Percentiles rank a stretch among this genome's conserved stretches.
These are phyloP conservation scores for Phytophthora rubi DNA, from an alignment of 352 stramenopile species.

Conservation along the genomic window DNA sequence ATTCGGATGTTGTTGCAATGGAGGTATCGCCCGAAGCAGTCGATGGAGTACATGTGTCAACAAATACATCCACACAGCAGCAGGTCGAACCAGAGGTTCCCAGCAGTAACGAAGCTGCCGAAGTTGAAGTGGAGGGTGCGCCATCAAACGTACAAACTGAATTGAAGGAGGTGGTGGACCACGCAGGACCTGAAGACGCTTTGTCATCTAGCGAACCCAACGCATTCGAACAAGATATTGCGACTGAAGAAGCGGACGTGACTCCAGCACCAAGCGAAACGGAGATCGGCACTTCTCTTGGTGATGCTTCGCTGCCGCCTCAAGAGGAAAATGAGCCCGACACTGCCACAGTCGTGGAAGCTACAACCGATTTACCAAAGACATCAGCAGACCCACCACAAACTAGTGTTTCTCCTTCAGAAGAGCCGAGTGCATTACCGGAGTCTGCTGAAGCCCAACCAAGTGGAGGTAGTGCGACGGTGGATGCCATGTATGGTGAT, in stretches of 20 bases:
- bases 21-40: background rate
- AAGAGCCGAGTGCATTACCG: conserved; percentile 1
- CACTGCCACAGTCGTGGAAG: background rate
- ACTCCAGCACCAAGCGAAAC: background rate
- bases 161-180: background rate
- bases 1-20: background rate
- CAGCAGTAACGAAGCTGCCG: background rate
- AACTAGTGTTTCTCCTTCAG: background rate
- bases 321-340: background rate
- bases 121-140: background rate
- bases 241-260: background rate
- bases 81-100: conserved; percentile 2
- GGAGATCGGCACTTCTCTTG: background rate
- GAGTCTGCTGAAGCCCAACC: conserved; percentile 12
- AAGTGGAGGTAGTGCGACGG: conserved; percentile 14
- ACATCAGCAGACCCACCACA: background rate
- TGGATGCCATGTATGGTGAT: conserved; percentile 65
- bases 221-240: background rate
- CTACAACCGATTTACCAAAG: background rate
- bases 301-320: background rate
- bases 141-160: background rate
- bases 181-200: background rate
- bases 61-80: conserved; percentile 5
- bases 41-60: background rate
- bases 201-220: background rate